These are phyloP conservation scores for Serendipita sp. DNA, from an alignment of 768 basidiomycete species.

Conservation along the genomic window DNA sequence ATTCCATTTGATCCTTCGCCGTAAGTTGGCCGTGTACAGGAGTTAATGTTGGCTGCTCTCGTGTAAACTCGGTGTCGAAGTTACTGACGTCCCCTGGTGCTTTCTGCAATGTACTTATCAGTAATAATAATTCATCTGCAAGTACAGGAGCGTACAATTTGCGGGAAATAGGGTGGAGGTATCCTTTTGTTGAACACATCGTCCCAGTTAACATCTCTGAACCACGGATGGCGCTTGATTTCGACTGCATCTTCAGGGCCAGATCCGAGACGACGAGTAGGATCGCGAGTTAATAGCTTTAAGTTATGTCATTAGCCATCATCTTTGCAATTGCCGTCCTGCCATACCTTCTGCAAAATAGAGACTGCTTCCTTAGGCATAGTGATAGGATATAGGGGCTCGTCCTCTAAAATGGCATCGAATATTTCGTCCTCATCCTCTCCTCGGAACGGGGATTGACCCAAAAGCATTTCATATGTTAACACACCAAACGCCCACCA, in stretches of 20 bases:
- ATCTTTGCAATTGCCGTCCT: not conserved
- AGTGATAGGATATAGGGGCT: slow-evolving; percentile 95
- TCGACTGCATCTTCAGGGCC: slow-evolving; percentile 88
- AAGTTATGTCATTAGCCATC: not conserved
- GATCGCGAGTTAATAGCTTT: slow-evolving; percentile 85
- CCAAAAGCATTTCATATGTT: slow-evolving; percentile 96
- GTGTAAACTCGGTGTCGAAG: slow-evolving; percentile 95
- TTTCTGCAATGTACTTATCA: slow-evolving; percentile 10
- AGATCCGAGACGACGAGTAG: slow-evolving; percentile 76
- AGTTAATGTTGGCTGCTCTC: slow-evolving; percentile 90
- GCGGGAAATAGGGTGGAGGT: slow-evolving; percentile 93
- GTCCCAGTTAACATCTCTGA: slow-evolving; percentile 94
- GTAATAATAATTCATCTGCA: not conserved
- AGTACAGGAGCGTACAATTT: slow-evolving; percentile 45
- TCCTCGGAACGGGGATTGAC: slow-evolving; percentile 97
- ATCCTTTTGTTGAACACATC: slow-evolving; percentile 96
- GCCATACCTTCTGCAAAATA: slow-evolving; percentile 72
- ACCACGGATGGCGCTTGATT: slow-evolving; percentile 95
- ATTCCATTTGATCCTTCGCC: slow-evolving; percentile 80
- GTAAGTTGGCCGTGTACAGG: slow-evolving; percentile 92
- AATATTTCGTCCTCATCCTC: slow-evolving; percentile 99
- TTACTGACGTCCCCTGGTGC: slow-evolving; percentile 32
- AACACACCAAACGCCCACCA: slow-evolving; percentile 99
- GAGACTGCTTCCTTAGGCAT: slow-evolving; percentile 98
- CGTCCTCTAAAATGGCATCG: slow-evolving; percentile 96